Evolutionary conservation across 257 asterid genomes (phyloP).

Genomic region (Rubia yunnanensis): DNA sequence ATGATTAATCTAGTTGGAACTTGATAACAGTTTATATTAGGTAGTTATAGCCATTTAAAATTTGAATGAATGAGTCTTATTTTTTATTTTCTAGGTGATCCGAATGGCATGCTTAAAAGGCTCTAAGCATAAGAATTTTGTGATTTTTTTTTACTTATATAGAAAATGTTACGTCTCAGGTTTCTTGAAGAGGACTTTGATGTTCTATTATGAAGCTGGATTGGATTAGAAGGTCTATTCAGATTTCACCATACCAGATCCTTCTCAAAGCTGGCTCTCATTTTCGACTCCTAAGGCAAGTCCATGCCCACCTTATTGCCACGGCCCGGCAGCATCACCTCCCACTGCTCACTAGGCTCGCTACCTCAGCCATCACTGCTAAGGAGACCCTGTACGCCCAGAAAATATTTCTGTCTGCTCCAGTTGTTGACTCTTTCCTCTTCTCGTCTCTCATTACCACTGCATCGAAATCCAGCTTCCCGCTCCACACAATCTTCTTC

Average conservation of each 20-base stretch:
- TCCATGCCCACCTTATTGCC: conserved; percentile 15
- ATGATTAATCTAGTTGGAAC: neutral
- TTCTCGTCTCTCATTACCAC: conserved; percentile 17
- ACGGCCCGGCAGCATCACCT: conserved; percentile 10
- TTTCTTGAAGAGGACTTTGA: neutral
- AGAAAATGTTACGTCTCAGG: neutral
- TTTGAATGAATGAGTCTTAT: neutral
- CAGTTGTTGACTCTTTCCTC: conserved; percentile 14
- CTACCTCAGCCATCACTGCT: conserved; percentile 17
- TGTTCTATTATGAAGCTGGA: neutral
- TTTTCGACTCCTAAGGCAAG: conserved; percentile 11
- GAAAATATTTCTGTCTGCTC: conserved; percentile 11
- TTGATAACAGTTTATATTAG: neutral
- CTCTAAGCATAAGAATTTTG: neutral
- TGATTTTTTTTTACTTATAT: neutral
- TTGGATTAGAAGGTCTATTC: neutral
- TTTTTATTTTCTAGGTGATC: neutral
- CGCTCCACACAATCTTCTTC: conserved; percentile 12
- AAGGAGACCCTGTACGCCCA: conserved; percentile 13
- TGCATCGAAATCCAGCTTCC: conserved; percentile 9
- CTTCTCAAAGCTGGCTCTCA: conserved; percentile 17
- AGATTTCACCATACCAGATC: conserved; percentile 3
- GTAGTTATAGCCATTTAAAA: neutral
- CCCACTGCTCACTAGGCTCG: conserved; percentile 20
- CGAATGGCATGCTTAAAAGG: neutral